Conservation (phyloP, 78 protist species). For the Dictyostelium intermedium region DNA sequence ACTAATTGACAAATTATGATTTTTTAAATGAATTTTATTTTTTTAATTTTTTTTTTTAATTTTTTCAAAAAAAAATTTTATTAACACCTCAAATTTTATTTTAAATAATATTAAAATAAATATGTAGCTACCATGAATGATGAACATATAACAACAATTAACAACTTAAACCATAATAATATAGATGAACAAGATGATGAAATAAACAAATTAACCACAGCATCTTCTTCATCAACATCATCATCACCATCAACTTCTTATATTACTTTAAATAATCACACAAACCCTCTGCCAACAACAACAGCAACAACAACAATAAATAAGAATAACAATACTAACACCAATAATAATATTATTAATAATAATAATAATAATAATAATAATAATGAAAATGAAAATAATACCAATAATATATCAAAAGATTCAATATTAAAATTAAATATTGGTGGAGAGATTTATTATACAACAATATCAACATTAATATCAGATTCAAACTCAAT, state of each 20-base stretch:
- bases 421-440: conserved; percentile 31
- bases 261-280: neutral
- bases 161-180: neutral
- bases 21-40: no score
- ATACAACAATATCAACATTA: conserved; percentile 42
- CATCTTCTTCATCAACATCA: neutral
- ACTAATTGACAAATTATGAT: no score
- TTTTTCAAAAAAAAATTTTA: no score
- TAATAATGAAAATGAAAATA: no score
- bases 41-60: no score
- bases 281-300: neutral
- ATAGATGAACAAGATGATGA: neutral
- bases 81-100: neutral
- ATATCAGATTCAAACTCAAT: conserved; percentile 46
- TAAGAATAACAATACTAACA: no score
- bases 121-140: neutral
- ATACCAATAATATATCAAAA: neutral
- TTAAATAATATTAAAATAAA: neutral
- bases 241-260: neutral
- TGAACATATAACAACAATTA: neutral
- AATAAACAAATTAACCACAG: neutral
- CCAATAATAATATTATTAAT: no score
- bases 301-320: neutral
- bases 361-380: no score
- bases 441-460: conserved; percentile 53